A percentile compares a stretch with the other conserved stretches of the same genome.
Conservation (phyloP, 768 basidiomycete genomes). For the Xanthoconium purpureum region DNA sequence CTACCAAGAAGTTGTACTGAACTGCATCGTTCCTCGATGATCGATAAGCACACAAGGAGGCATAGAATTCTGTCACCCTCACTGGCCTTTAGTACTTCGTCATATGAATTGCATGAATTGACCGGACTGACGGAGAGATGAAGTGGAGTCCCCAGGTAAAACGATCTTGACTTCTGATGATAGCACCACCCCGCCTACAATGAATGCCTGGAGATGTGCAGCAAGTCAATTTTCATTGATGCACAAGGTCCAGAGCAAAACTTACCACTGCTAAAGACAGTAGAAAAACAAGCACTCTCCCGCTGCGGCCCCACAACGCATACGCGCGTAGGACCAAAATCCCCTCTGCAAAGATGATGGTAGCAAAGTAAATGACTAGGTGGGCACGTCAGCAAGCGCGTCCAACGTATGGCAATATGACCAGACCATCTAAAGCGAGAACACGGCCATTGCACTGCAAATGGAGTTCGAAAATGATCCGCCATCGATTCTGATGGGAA, state of each 20-base stretch:
- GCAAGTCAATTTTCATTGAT: neutral
- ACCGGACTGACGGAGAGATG: constrained; percentile 19
- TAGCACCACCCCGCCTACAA: constrained; percentile 12
- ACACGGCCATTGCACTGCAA: constrained; percentile 18
- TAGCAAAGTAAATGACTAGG: constrained; percentile 13
- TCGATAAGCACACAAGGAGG: constrained; percentile 15
- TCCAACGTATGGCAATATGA: neutral
- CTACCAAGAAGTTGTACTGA: constrained; percentile 16
- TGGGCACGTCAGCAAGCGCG: neutral
- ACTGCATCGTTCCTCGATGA: constrained; percentile 13
- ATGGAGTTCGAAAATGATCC: neutral
- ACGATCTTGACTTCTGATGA: constrained; percentile 2
- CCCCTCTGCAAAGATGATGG: constrained; percentile 15
- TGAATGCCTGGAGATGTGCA: constrained; percentile 8
- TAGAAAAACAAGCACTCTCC: constrained; percentile 14
- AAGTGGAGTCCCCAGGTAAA: constrained; percentile 15
- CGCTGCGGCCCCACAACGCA: constrained; percentile 24
- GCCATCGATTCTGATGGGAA: neutral
- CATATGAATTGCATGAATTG: neutral
- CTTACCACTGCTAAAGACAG: constrained; percentile 18
- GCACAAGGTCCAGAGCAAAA: neutral
- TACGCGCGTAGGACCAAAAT: constrained; percentile 28
- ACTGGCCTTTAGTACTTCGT: neutral
- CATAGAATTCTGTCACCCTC: constrained; percentile 14
- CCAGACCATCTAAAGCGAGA: constrained; percentile 16